Percentiles rank a stretch among this genome's conserved stretches.
These are phyloP conservation scores for Botrytis porri DNA, from an alignment of 2,329 filamentous ascomycete species.

Conservation along the genomic window DNA sequence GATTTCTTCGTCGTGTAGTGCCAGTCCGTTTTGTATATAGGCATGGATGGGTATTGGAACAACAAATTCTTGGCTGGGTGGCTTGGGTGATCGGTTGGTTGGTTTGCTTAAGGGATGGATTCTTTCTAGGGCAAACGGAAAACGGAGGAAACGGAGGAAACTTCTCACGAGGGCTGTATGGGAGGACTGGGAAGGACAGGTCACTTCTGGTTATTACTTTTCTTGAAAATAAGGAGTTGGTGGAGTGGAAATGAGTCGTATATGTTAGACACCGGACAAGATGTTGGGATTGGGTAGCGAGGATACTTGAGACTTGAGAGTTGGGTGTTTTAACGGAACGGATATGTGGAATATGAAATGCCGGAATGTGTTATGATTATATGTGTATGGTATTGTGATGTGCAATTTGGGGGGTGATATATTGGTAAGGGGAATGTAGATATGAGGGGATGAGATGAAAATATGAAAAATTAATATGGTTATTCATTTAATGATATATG, in stretches of 20 bases:
- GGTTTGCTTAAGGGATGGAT: not conserved
- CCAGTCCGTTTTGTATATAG: not conserved
- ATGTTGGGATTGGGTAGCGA: not conserved
- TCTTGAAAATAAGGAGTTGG: not conserved
- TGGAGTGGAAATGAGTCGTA: not conserved
- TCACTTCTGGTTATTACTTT: not conserved
- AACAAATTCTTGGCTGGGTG: not conserved
- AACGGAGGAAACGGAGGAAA: not conserved
- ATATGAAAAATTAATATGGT: not conserved
- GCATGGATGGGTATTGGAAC: not conserved
- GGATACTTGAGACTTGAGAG: not conserved
- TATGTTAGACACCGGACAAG: not conserved
- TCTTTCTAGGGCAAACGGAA: not conserved
- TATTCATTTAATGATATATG: not conserved
- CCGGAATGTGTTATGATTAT: not conserved
- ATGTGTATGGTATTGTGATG: not conserved
- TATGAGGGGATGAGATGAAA: not conserved
- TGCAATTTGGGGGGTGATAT: not conserved
- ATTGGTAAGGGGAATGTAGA: not conserved
- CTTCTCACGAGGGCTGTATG: not conserved
- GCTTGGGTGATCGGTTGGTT: not conserved
- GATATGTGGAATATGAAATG: not conserved
- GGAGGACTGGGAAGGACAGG: not conserved
- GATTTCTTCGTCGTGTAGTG: not conserved
- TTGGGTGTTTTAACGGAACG: not conserved